Evolutionary conservation across 495 filamentous ascomycete genomes (phyloP).

Genomic region (Hypoxylon cercidicola): DNA sequence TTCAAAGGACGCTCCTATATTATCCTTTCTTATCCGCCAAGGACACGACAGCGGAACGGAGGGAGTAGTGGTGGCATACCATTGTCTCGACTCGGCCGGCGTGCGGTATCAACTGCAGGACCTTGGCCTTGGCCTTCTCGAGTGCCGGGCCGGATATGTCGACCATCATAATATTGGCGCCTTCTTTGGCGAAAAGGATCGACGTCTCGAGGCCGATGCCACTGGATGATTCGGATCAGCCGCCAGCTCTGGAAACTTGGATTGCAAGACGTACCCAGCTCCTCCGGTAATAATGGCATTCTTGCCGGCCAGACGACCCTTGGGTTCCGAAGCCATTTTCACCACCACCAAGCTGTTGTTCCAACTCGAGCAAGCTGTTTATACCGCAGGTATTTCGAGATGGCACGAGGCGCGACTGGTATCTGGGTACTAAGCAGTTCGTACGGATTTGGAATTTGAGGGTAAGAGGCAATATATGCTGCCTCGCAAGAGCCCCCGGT

Average conservation of each 20-base stretch:
- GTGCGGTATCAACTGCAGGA: conserved; percentile 74
- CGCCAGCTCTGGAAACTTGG: background rate
- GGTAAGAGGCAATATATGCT: too few relatives aligned
- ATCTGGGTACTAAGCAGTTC: too few relatives aligned
- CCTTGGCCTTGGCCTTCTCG: conserved; percentile 72
- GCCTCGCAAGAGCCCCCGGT: too few relatives aligned
- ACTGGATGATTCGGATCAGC: conserved; percentile 54
- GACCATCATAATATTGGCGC: conserved; percentile 84
- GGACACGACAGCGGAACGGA: background rate
- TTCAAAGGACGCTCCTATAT: background rate
- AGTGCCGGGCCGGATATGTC: conserved; percentile 83
- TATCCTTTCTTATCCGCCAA: background rate
- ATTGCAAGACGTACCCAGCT: conserved; percentile 73
- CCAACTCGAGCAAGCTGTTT: too few relatives aligned
- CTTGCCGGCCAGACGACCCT: conserved; percentile 83
- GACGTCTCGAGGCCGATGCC: conserved; percentile 96
- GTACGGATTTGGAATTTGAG: too few relatives aligned
- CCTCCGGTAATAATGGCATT: conserved; percentile 95
- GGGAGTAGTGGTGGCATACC: conserved; percentile 44
- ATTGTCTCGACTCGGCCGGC: conserved; percentile 68
- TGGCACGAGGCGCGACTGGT: too few relatives aligned
- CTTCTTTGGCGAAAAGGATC: conserved; percentile 91
- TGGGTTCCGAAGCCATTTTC: conserved; percentile 45
- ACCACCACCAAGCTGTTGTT: background rate
- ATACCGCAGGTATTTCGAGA: background rate